These are phyloP conservation scores for Syncephalastrum monosporum DNA, from an alignment of 371 early-diverging fungal species.

Conservation along the genomic window DNA sequence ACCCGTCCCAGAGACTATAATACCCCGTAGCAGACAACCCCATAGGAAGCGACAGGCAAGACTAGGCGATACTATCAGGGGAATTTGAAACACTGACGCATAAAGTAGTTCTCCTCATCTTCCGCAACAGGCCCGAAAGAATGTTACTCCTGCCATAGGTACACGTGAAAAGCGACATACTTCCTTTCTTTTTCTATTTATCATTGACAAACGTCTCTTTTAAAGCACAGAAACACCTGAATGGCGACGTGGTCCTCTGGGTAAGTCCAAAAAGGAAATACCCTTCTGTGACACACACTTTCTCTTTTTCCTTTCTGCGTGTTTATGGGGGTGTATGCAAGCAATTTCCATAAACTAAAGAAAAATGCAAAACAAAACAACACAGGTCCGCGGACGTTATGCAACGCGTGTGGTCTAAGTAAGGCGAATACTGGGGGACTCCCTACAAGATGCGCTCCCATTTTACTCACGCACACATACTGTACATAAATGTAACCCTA, in stretches of 20 bases:
- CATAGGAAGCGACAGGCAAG: background rate
- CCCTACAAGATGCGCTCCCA: background rate
- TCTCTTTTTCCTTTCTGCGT: too few relatives aligned
- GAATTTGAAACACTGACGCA: background rate
- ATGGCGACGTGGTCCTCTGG: constrained; percentile 37
- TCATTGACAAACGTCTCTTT: background rate
- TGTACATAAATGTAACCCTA: constrained; percentile 15
- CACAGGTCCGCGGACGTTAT: constrained; percentile 32
- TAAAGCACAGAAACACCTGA: constrained; percentile 35
- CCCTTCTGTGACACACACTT: too few relatives aligned
- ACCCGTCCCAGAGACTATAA: too few relatives aligned
- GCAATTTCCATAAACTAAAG: too few relatives aligned
- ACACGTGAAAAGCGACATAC: background rate
- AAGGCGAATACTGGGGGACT: constrained; percentile 2
- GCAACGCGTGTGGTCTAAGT: constrained; percentile 42
- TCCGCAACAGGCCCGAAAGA: constrained; percentile 4
- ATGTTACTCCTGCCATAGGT: constrained; percentile 35
- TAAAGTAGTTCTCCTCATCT: background rate
- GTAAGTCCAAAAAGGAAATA: constrained; percentile 7
- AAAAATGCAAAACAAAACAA: too few relatives aligned
- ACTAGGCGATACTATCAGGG: background rate
- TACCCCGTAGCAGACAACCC: too few relatives aligned
- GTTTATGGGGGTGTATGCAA: too few relatives aligned
- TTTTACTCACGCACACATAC: background rate
- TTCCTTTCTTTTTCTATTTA: background rate